Evolutionary conservation across 352 stramenopile genomes (phyloP).

Genomic region (Phytophthora tubulina): DNA sequence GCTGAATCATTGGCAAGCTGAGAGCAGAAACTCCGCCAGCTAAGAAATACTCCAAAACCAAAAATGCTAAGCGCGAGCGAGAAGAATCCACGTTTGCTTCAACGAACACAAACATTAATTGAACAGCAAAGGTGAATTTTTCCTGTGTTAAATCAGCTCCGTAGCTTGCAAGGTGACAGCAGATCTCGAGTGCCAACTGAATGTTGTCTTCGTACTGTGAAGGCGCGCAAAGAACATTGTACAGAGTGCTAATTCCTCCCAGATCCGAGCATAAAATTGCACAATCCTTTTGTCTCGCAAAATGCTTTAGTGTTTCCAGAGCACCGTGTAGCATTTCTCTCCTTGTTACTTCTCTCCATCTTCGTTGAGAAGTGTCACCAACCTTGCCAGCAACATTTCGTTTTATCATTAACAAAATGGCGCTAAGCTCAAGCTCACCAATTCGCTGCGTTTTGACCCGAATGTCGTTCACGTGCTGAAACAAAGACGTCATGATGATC

Average conservation of each 20-base stretch:
- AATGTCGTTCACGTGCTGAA: conserved; percentile 35
- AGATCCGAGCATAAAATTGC: conserved; percentile 34
- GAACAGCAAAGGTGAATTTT: conserved; percentile 29
- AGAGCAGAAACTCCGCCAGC: conserved; percentile 27
- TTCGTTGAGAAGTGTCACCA: conserved; percentile 9
- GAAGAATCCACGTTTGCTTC: conserved; percentile 10
- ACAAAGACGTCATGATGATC: conserved; percentile 36
- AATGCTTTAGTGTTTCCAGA: conserved; percentile 43
- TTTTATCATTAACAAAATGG: conserved; percentile 33
- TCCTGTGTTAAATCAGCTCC: conserved; percentile 34
- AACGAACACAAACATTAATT: conserved; percentile 45
- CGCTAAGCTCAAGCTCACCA: conserved; percentile 31
- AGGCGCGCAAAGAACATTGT: conserved; percentile 46
- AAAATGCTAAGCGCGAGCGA: conserved; percentile 37
- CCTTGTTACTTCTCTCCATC: conserved; percentile 9
- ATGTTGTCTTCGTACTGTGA: conserved; percentile 38
- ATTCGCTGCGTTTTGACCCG: conserved; percentile 42
- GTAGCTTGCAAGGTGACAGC: conserved; percentile 48
- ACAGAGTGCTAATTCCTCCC: conserved; percentile 39
- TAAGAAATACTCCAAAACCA: conserved; percentile 52
- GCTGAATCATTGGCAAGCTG: conserved; percentile 41
- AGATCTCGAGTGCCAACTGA: conserved; percentile 46
- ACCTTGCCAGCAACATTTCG: conserved; percentile 22
- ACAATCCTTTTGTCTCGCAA: conserved; percentile 42
- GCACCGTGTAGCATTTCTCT: conserved; percentile 29